Evolutionary conservation across 2,329 filamentous ascomycete species (phyloP).

Genomic region (Phialophora expanda): DNA sequence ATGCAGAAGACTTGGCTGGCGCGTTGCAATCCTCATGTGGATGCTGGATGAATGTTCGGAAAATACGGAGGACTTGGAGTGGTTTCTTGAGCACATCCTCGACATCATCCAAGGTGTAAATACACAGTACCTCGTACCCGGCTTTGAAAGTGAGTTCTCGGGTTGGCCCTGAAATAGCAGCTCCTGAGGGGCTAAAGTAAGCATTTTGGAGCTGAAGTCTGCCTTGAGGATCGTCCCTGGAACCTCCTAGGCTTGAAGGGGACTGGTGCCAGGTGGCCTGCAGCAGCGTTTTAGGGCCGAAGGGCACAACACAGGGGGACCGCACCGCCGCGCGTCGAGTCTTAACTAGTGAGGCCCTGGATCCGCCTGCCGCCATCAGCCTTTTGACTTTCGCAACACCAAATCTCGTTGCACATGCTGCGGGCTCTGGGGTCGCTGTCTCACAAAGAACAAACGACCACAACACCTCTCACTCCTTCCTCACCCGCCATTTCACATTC

Average conservation of each 20-base stretch:
- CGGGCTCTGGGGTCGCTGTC: neutral
- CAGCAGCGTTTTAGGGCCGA: constrained; percentile 1
- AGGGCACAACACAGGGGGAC: constrained; percentile 12
- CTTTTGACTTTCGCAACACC: constrained; percentile 16
- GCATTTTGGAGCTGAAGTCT: constrained; percentile 4
- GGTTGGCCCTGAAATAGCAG: constrained; percentile 4
- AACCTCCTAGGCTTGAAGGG: neutral
- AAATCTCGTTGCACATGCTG: constrained; percentile 16
- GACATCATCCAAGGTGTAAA: neutral
- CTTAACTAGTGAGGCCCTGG: constrained; percentile 3
- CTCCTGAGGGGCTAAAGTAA: constrained; percentile 1
- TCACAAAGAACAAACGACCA: constrained; percentile 4
- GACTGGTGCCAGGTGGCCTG: neutral
- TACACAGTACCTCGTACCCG: neutral
- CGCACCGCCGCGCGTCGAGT: constrained; percentile 25
- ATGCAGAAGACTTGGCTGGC: neutral
- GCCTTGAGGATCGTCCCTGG: neutral
- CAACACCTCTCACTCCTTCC: constrained; percentile 6
- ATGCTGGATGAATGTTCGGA: neutral
- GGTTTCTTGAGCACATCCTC: neutral
- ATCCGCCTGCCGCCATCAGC: constrained; percentile 1
- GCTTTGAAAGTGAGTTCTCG: neutral
- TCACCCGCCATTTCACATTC: neutral
- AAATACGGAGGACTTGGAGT: neutral
- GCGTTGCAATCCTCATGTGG: neutral